Base-by-base conservation (phyloP, 1,284 basidiomycete species). In the Boletus sp. region DNA sequence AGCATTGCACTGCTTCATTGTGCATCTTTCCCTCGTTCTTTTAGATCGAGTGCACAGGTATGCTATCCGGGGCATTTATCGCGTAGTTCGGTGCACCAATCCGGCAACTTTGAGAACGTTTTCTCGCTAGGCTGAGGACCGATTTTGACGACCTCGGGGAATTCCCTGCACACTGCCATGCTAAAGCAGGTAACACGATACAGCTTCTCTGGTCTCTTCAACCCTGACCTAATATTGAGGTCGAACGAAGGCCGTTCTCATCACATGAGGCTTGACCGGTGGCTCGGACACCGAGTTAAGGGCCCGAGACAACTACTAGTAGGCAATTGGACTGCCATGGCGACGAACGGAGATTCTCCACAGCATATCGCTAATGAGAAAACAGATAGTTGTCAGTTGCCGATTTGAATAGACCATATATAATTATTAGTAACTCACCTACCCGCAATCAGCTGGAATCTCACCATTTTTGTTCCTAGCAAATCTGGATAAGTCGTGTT, bases 1-100 rank as follows among this genome's bases (percentile, higher is more conserved):
- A 58, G 44, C 56, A 58, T 56, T 38, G 52, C 52, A 58, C 57
- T 17, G 52, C 52, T 27, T 56, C 28, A 38, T 17, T 14, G 38
- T 58, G 40, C 52, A 23, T 19, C 35, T 31, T 6, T 55, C 44
- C 44, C 33, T 21, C 40, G n/a, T 25, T 27, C 28, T 25, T 4
- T 25, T 9, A 21, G 25, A 16, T 4, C n/a, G 11, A 28, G 33
- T 23, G n/a, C 43, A 23, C 23, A 44, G 43, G 11, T 3, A n/a
- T 6, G n/a, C 14, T 44, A 16, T 44, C 13, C 23, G 10, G 37
- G 10, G 14, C n/a, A 21, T 21, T 38, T 19, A 8, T 21, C 37
- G 14, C 21, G 21, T 38, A 8, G 17, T 3, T 9, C 37, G 19
- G 19, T 8, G 17, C 37, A 38, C 2, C 19, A n/a, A n/a, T 40